These are phyloP conservation scores for Lachnellula subtilissima DNA, from an alignment of 2,329 filamentous ascomycete genomes.

Conservation along the genomic window DNA sequence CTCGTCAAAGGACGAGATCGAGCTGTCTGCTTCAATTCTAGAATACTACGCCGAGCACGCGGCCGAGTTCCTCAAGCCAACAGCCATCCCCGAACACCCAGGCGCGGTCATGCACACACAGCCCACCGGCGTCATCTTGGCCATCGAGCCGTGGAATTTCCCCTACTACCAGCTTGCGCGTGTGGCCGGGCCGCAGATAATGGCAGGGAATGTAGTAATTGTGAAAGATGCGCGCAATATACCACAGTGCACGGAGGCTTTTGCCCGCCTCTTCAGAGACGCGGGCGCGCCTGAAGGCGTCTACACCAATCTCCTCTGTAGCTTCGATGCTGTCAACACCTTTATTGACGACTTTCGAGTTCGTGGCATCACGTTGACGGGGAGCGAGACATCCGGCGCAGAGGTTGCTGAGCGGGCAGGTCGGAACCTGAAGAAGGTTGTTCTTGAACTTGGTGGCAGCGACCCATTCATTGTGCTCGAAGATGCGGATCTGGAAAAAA, in stretches of 20 bases:
- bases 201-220: constrained; percentile 67
- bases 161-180: constrained; percentile 47
- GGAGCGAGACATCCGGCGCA: not conserved
- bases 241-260: too few species aligned
- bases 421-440: constrained; percentile 60
- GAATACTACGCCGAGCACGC: too few species aligned
- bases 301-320: too few species aligned
- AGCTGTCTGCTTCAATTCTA: too few species aligned
- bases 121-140: constrained; percentile 55
- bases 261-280: too few species aligned
- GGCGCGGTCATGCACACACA: constrained; percentile 23
- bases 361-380: too few species aligned
- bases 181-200: constrained; percentile 41
- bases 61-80: too few species aligned
- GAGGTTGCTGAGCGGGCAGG: constrained; percentile 60
- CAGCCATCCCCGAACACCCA: too few species aligned
- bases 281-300: too few species aligned
- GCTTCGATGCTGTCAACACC: too few species aligned
- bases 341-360: too few species aligned
- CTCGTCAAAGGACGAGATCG: too few species aligned
- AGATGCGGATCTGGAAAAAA: constrained; percentile 45
- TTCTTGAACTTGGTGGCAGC: constrained; percentile 60
- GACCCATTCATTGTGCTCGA: constrained; percentile 56
- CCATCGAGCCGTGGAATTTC: constrained; percentile 57
- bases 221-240: constrained; percentile 53